Base-by-base conservation (phyloP, 163 green algal genomes). In the Scenedesmus sp. region DNA sequence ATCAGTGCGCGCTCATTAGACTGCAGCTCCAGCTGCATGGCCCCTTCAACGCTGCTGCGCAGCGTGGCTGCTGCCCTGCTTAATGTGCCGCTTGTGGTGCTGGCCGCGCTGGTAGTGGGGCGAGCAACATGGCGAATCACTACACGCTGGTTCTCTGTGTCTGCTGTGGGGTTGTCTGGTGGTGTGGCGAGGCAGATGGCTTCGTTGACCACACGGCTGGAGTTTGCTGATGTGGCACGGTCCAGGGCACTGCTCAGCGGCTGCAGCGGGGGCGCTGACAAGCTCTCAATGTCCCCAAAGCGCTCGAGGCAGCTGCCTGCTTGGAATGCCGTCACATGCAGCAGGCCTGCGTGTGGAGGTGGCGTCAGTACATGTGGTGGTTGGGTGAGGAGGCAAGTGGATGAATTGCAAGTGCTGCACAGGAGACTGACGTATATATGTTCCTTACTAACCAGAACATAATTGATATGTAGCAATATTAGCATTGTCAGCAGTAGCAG, bases 261-360 rank as follows among this genome's bases (percentile, higher is more conserved):
- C 57, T 26, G 12, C 16, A 79, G 59, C 23, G 74, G 13, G 1
- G 87, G 87, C 4, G 87, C 87, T 6, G 86, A 23, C 7, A 91
- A 52, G 13, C 10, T 34, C 5, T 87, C 15, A 1, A 91, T 60
- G 26, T 77, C 87, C 2, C 76, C 87, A 87, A 70, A 91, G 6
- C 76, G 87, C 87, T 91, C 87, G 26, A 91, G 10, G 87, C 87
- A 91, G 46, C 34, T 55, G 7, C 87, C 87, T 9, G 87, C 87
- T 54, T 91, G 87, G 15, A 70, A 23, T 20, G 70, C 56, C n/a
- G 76, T 91, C 0, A 91, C 87, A 46, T 91, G 87, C 34, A 91
- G 57, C 9, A 91, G 34, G 57, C 83, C 83, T 87, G 82, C 46
- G 9, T n/a, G 77, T 34, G 34, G 23, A 79, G 20, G 12, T 5